Base-by-base conservation (phyloP, 2,329 filamentous ascomycete genomes). In the Madurella mycetomatis region DNA sequence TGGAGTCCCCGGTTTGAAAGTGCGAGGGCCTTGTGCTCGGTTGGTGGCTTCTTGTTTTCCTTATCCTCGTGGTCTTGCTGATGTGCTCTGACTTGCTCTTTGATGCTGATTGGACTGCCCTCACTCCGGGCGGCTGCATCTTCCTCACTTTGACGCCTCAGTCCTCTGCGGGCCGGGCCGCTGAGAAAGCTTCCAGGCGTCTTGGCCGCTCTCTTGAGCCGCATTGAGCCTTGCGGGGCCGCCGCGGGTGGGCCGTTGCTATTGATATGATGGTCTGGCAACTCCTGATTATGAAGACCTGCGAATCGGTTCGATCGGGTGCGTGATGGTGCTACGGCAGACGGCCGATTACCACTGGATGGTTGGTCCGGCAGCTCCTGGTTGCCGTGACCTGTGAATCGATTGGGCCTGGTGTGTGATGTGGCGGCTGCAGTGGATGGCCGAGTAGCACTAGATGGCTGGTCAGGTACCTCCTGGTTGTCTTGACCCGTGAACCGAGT, bases 181-280 rank as follows among this genome's bases (percentile, higher is more conserved):
- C 88, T 90, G 18, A 94, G 74, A 61, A 92, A 92, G 56, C 83
- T 87, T 1, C 89, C 90, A 2, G 86, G 82, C 8, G 87, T 77
- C 69, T 89, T 88, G 15, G 86, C 86, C 13, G 90, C 82, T 57
- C 88, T 79, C 71, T 92, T 92, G 55, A 92, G 76, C 5, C 90
- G 82, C 77, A 91, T 82, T 0, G 89, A 90, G 62, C 86, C 85
- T 56, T 89, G 87, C 1, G 83, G 73, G 13, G 82, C 85, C 34
- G 74, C 72, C 64, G 73, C 67, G 17, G 76, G 70, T n/a, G 77
- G 71, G 13, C 78, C 75, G 25, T 25, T 25, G 25, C 25, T 7
- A 25, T 7, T 25, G 25, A 25, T 25, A 15, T 3, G 25, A 25
- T 25, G 25, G 25, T 25, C 25, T 7, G 25, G 25, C 25, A 25